Base-by-base conservation (phyloP, 139 green algal genomes). In the Chlorella sorokiniana region DNA sequence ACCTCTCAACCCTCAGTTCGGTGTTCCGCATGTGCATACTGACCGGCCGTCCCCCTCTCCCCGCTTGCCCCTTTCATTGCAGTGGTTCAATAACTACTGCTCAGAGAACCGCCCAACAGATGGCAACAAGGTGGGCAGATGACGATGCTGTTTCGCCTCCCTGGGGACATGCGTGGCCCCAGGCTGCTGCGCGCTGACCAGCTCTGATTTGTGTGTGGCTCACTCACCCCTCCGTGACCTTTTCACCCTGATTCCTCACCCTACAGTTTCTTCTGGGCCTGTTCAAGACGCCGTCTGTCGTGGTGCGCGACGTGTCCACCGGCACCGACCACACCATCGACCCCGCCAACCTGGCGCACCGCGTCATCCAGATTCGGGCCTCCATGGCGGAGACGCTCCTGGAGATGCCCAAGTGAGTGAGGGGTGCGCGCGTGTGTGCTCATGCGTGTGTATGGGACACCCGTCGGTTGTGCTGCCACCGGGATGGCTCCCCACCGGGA, bases 51-150 rank as follows among this genome's bases (percentile, higher is more conserved):
- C n/a, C n/a, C n/a, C n/a, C n/a, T n/a, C n/a, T n/a, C n/a, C n/a
- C n/a, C n/a, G n/a, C n/a, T n/a, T n/a, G n/a, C n/a, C n/a, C n/a
- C n/a, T n/a, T n/a, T n/a, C n/a, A n/a, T n/a, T n/a, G n/a, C n/a
- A 84, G 41, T 88, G 84, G 84, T 73, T 88, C 22, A 76, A 78
- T 41, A 78, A 88, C 45, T 88, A 81, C 52, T 76, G 65, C 48
- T 42, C 59, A 3, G 44, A 83, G 23, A n/a, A 88, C 69, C 82
- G 81, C 31, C 84, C 84, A 20, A 69, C 72, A 1, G 41, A 56
- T 14, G 82, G 84, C 67, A 73, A 88, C 52, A 76, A 88, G 83
- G 83, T 88, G 73, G 3, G 73, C 14, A 2, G 40, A 4, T 22
- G 45, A 31, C 45, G 7, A 16, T 9, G 59, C 27, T n/a, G n/a